Percentiles rank a stretch among this genome's conserved stretches.
Conservation (phyloP, 2,329 filamentous ascomycete genomes). For the Cladosporium sp. region DNA sequence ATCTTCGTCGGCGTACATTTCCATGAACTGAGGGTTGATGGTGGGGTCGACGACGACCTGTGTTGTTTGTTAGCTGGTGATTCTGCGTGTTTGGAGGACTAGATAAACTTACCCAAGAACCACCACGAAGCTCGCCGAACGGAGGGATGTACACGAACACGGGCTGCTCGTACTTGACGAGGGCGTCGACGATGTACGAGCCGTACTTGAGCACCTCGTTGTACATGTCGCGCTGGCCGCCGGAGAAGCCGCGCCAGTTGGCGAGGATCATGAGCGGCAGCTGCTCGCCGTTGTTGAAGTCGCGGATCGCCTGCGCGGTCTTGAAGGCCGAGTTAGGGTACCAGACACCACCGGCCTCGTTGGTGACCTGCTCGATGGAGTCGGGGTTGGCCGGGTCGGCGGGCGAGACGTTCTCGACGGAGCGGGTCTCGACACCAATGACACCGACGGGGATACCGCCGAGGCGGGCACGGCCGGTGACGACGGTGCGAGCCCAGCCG, state of each 20-base stretch:
- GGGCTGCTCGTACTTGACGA: conserved; percentile 97
- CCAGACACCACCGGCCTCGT: conserved; percentile 98
- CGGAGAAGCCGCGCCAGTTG: conserved; percentile 99
- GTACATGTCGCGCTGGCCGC: conserved; percentile 99
- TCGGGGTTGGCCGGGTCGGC: conserved; percentile 97
- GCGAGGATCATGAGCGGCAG: conserved; percentile 97
- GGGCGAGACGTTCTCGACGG: conserved; percentile 92
- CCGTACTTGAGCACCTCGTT: conserved; percentile 99
- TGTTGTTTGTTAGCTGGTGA: background rate
- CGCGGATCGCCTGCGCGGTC: conserved; percentile 95
- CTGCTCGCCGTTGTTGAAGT: conserved; percentile 99
- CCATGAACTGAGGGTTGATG: conserved; percentile 94
- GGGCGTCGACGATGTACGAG: conserved; percentile 95
- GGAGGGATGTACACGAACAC: conserved; percentile 99
- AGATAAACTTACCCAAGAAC: conserved; percentile 69
- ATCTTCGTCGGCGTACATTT: conserved; percentile 98
- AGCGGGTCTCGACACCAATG: conserved; percentile 91
- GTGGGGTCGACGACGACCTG: conserved; percentile 93
- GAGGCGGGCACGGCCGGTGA: conserved; percentile 90
- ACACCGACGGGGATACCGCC: conserved; percentile 98
- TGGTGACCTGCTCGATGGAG: conserved; percentile 90
- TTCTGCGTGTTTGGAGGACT: background rate
- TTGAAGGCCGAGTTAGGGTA: conserved; percentile 99
- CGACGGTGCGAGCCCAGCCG: conserved; percentile 94
- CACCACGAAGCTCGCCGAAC: conserved; percentile 92